A percentile compares a stretch with the other conserved stretches of the same genome.
Evolutionary conservation across 768 basidiomycete genomes (phyloP).

Genomic region (Panellus pusillus): DNA sequence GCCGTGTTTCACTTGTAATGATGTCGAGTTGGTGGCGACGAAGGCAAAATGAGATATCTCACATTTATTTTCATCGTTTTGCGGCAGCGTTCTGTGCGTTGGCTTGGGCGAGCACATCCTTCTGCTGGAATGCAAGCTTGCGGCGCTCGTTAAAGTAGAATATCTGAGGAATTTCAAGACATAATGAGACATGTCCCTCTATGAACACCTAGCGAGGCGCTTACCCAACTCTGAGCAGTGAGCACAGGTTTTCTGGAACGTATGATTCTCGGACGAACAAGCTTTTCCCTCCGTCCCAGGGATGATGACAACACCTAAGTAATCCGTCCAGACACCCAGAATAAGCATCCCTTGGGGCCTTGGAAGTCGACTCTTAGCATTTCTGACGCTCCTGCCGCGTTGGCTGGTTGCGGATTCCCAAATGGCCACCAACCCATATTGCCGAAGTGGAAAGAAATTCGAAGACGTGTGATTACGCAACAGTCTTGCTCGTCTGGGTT

Average conservation of each 20-base stretch:
- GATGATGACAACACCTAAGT: constrained; percentile 64
- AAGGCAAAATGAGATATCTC: too few species aligned
- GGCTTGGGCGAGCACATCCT: constrained; percentile 66
- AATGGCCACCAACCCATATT: constrained; percentile 49
- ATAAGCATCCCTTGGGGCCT: constrained; percentile 80
- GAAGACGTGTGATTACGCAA: too few species aligned
- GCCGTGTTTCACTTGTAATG: constrained; percentile 8
- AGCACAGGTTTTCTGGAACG: constrained; percentile 75
- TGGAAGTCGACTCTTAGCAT: constrained; percentile 95
- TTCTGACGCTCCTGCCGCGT: constrained; percentile 68
- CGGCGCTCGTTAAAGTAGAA: constrained; percentile 94
- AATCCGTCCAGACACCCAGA: constrained; percentile 80
- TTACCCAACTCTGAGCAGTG: constrained; percentile 92
- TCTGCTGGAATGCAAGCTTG: constrained; percentile 78
- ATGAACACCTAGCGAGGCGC: constrained; percentile 26
- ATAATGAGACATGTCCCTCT: neutral
- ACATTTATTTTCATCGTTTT: constrained; percentile 4
- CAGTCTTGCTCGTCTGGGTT: too few species aligned
- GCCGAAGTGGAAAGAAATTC: too few species aligned
- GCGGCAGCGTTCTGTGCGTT: constrained; percentile 24
- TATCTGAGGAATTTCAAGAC: constrained; percentile 70
- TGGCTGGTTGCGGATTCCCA: constrained; percentile 31
- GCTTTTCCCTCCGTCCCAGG: constrained; percentile 67
- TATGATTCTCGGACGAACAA: constrained; percentile 56
- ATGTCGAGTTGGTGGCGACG: too few species aligned